Conservation (phyloP, 192 early-diverging fungal genomes). For the Rhizoclosmatium globosum region DNA sequence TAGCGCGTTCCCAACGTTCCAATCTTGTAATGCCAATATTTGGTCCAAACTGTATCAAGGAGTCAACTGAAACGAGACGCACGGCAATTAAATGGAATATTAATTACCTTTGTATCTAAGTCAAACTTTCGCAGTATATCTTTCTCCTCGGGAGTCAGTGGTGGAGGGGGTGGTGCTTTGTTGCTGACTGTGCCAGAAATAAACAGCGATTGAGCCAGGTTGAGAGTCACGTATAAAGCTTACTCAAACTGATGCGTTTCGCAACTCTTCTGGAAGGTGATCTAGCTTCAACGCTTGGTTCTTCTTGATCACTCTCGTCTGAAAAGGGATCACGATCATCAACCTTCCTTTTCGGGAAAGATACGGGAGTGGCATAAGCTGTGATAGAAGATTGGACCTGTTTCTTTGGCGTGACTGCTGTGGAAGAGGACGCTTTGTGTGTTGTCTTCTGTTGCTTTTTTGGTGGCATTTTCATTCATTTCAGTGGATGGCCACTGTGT, state of each 20-base stretch:
- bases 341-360: too few relatives aligned
- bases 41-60: conserved; percentile 49
- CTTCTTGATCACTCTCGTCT: not conserved
- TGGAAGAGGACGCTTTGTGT: not conserved
- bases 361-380: not conserved
- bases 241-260: not conserved
- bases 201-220: not conserved
- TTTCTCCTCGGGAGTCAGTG: conserved; percentile 7
- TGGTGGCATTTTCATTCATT: not conserved
- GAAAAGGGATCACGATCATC: too few relatives aligned
- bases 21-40: conserved; percentile 62
- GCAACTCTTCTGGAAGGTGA: not conserved
- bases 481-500: not conserved
- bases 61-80: not conserved
- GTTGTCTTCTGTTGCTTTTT: not conserved
- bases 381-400: not conserved
- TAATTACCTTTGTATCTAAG: conserved; percentile 41
- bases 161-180: not conserved
- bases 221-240: not conserved
- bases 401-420: not conserved
- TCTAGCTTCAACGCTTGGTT: not conserved
- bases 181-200: not conserved
- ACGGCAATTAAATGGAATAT: not conserved
- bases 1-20: conserved; percentile 64
- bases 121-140: conserved; percentile 43